Percentiles rank a stretch among this genome's conserved stretches.
Evolutionary conservation across 148 eudicot genomes (phyloP).

Genomic region (Amaranthus cruentus): DNA sequence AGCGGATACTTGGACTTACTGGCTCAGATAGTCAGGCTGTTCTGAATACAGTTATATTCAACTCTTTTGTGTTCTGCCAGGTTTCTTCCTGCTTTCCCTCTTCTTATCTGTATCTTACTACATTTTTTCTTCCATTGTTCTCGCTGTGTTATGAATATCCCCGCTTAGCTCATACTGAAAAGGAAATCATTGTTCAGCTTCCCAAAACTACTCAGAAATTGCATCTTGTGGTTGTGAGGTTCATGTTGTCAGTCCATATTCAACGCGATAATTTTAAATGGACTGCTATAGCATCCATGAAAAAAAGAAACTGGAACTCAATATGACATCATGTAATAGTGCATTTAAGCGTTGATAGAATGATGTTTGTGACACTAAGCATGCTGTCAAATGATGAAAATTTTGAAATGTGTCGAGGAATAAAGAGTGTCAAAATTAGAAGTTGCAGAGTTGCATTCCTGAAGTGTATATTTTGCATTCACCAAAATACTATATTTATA

Average conservation of each 20-base stretch:
- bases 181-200: neutral
- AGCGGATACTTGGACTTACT: conserved; percentile 43
- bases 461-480: too few relatives aligned
- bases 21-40: conserved; percentile 54
- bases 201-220: neutral
- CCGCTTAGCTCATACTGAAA: neutral
- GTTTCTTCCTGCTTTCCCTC: conserved; percentile 30
- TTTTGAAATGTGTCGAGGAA: too few relatives aligned
- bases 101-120: neutral
- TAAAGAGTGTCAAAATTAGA: too few relatives aligned
- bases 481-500: too few relatives aligned
- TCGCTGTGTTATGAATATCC: neutral
- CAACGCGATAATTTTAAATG: neutral
- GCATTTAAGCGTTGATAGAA: too few relatives aligned
- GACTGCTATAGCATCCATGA: neutral
- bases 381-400: too few relatives aligned
- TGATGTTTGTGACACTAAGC: too few relatives aligned
- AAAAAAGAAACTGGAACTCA: neutral
- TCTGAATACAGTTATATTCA: conserved; percentile 81
- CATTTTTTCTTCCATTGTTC: neutral
- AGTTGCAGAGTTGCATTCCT: too few relatives aligned
- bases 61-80: conserved; percentile 95
- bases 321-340: neutral
- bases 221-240: neutral
- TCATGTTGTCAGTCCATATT: neutral